Conservation (phyloP, 2,329 filamentous ascomycete species). For the Plenodomus lindquistii region DNA sequence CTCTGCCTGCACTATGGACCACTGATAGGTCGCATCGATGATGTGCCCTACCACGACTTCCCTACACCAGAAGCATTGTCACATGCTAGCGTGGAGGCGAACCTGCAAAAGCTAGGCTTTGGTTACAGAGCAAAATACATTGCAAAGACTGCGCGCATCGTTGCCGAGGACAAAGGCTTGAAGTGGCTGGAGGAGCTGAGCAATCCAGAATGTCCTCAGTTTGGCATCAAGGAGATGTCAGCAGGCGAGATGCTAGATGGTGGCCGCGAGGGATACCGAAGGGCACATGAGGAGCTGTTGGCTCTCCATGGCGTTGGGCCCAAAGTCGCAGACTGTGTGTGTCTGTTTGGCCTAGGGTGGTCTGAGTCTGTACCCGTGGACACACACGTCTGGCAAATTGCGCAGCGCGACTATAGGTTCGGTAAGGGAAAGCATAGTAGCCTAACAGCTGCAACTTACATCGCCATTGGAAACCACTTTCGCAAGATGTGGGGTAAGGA, state of each 20-base stretch:
- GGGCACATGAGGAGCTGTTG: constrained; percentile 80
- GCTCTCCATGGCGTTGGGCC: constrained; percentile 86
- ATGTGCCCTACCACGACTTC: constrained; percentile 82
- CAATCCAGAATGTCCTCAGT: constrained; percentile 73
- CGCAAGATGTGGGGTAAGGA: constrained; percentile 87
- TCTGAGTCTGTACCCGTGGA: constrained; percentile 93
- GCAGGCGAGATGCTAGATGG: constrained; percentile 56
- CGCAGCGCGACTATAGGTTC: constrained; percentile 92
- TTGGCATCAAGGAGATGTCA: constrained; percentile 51
- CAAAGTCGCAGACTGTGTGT: constrained; percentile 96
- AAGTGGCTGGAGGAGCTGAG: constrained; percentile 78
- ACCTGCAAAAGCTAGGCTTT: constrained; percentile 82
- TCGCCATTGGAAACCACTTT: constrained; percentile 89
- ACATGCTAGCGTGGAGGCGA: constrained; percentile 73
- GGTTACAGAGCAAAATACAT: constrained; percentile 95
- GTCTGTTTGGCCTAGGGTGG: constrained; percentile 95
- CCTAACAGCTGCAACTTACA: constrained; percentile 85
- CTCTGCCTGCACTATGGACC: constrained; percentile 85
- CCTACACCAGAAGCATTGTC: constrained; percentile 76
- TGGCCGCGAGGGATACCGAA: constrained; percentile 69
- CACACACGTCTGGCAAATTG: constrained; percentile 98
- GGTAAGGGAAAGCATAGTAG: constrained; percentile 81
- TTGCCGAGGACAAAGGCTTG: constrained; percentile 66
- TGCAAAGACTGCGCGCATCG: constrained; percentile 76
- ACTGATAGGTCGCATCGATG: constrained; percentile 70